Percentiles rank a stretch among this genome's conserved stretches.
Evolutionary conservation across 768 basidiomycete genomes (phyloP).

Genomic region (Lentinula sp.): DNA sequence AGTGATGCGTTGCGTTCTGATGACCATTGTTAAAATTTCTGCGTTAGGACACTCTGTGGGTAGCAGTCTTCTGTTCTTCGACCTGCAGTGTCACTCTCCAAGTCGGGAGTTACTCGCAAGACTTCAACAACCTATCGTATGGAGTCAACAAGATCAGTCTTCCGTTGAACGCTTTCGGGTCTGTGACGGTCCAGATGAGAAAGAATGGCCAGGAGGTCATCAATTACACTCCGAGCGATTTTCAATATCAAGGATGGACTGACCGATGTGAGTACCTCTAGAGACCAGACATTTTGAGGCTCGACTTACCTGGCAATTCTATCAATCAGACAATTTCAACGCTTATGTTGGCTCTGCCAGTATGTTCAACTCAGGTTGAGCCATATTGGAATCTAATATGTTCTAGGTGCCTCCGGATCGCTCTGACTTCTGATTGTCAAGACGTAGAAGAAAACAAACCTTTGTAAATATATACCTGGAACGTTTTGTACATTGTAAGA

Average conservation of each 20-base stretch:
- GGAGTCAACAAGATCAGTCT: slow-evolving; percentile 63
- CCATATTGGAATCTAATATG: too few species aligned
- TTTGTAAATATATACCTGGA: not conserved
- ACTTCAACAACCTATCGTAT: slow-evolving; percentile 31
- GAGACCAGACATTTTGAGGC: not conserved
- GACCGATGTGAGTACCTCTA: slow-evolving; percentile 22
- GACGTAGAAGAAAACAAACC: not conserved
- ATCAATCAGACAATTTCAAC: slow-evolving; percentile 55
- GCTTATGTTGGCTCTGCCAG: slow-evolving; percentile 50
- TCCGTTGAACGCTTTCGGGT: slow-evolving; percentile 45
- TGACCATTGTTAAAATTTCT: slow-evolving; percentile 42
- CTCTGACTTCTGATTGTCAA: not conserved
- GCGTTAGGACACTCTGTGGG: slow-evolving; percentile 61
- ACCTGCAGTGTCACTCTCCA: slow-evolving; percentile 48
- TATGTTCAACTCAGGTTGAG: slow-evolving; percentile 14
- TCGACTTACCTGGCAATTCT: slow-evolving; percentile 8
- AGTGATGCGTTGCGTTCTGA: slow-evolving; percentile 15
- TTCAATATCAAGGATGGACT: slow-evolving; percentile 30
- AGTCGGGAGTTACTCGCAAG: slow-evolving; percentile 32
- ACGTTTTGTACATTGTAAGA: not conserved
- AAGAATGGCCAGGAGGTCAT: slow-evolving; percentile 46
- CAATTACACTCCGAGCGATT: slow-evolving; percentile 40
- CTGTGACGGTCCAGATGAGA: slow-evolving; percentile 50
- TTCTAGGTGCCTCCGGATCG: not conserved
- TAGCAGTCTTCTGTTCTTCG: slow-evolving; percentile 51